Base-by-base conservation (phyloP, 345 rosid genomes). In the Aegle marmelos region DNA sequence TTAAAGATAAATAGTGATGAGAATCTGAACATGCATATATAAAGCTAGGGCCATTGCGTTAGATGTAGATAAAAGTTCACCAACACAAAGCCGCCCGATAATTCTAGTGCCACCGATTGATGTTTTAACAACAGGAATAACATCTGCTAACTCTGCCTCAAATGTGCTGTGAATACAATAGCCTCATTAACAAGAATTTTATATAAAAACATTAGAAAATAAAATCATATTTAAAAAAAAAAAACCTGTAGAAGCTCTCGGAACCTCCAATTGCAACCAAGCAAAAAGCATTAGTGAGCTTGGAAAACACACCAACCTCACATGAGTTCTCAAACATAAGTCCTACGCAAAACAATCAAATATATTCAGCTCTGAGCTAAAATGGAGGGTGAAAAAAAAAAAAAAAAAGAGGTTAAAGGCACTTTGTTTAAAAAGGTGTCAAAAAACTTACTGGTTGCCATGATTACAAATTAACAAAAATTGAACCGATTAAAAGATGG, bases 21-120 rank as follows among this genome's bases (percentile, higher is more conserved):
- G 10, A 78, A 37, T 31, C 63, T 31, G 27, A 31, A 30, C 10
- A 21, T 9, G n/a, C 25, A 21, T 61, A 21, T 28, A 60, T 0
- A 59, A 53, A 27, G 9, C 30, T 16, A 21, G 22, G 17, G 39
- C 11, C 41, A 62, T 17, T 64, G n/a, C 0, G 59, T 16, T 6
- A 3, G 25, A 58, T 6, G 27, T 14, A 1, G 2, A 22, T 65
- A 73, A 53, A 69, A 17, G 21, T 82, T 21, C 77, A 94, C 98
- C 99, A 61, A 94, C 95, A 82, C 97, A 91, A 6, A 96, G 92
- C 67, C 97, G 84, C n/a, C 97, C 97, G 25, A 96, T 89, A 31
- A 96, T 96, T 78, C 94, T 85, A 59, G 94, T 92, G 79, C 93
- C 99, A 1, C 80, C 91, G 77, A 96, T 82, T 59, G 98, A 94